phyloP scores from a whole-genome alignment of 805 yeast genomes.

The Saccharomycopsis fodiens region DNA sequence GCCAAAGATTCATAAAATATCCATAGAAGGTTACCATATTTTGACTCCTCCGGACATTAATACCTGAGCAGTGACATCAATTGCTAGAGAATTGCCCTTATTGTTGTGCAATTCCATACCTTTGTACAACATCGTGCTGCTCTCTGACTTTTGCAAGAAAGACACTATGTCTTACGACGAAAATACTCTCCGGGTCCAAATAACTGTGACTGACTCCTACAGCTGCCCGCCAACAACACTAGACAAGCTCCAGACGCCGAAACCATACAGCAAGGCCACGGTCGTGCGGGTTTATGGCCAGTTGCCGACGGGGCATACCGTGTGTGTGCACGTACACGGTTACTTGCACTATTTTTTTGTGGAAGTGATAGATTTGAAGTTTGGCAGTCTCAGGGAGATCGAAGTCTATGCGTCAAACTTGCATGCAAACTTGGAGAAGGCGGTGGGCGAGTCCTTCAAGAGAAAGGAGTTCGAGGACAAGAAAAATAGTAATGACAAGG shows the following conservation, averaged over 20 bases:
- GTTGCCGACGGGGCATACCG: conserved; percentile 50
- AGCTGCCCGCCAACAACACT: conserved; percentile 42
- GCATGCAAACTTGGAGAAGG: conserved; percentile 37
- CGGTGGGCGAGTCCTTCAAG: conserved; percentile 33
- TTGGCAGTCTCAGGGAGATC: conserved; percentile 22
- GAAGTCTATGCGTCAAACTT: conserved; percentile 32
- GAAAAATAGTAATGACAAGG: conserved; percentile 17
- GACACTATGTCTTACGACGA: conserved; percentile 21
- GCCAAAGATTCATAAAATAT: too few relatives aligned
- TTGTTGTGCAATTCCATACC: too few relatives aligned
- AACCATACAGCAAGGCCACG: conserved; percentile 12
- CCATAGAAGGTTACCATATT: too few relatives aligned
- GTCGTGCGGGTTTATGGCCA: conserved; percentile 71
- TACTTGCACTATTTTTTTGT: conserved; percentile 75
- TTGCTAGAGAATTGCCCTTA: too few relatives aligned
- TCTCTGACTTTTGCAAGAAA: too few relatives aligned
- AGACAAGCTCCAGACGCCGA: conserved; percentile 24
- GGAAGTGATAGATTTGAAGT: conserved; percentile 41
- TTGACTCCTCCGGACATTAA: too few relatives aligned
- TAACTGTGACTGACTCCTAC: conserved; percentile 61
- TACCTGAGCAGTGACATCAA: too few relatives aligned
- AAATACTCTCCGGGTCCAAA: conserved; percentile 38
- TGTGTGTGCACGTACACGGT: conserved; percentile 72
- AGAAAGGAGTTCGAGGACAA: conserved; percentile 20
- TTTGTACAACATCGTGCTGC: too few relatives aligned